Conservation (phyloP, 2,329 filamentous ascomycete species). For the Trichophyton rubrum region DNA sequence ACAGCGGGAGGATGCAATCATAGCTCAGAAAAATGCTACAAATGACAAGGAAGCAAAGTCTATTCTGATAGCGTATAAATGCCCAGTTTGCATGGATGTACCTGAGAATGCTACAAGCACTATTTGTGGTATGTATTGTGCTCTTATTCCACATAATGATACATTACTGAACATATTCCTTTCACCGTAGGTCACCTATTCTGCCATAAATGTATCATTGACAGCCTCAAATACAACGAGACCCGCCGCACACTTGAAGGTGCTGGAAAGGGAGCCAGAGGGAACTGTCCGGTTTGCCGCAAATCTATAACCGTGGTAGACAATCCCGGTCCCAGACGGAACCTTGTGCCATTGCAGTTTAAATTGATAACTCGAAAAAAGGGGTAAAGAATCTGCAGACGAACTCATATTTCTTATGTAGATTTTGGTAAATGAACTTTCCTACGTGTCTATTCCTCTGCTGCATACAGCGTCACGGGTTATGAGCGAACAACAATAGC, state of each 20-base stretch:
- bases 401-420: background rate
- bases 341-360: constrained; percentile 28
- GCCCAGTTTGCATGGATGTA: constrained; percentile 52
- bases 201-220: constrained; percentile 50
- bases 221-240: constrained; percentile 46
- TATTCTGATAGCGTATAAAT: constrained; percentile 40
- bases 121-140: constrained; percentile 42
- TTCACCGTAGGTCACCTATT: constrained; percentile 44
- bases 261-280: constrained; percentile 22
- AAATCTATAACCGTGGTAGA: constrained; percentile 30
- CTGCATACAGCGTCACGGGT: background rate
- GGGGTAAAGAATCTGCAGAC: background rate
- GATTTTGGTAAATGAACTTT: background rate
- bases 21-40: constrained; percentile 25
- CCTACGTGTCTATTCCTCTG: too few relatives aligned
- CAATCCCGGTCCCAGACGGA: constrained; percentile 22
- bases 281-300: constrained; percentile 35
- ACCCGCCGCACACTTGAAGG: constrained; percentile 32
- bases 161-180: background rate
- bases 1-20: constrained; percentile 41
- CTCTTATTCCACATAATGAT: background rate
- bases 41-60: constrained; percentile 22
- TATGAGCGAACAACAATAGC: background rate
- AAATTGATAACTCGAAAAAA: constrained; percentile 25
- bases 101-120: constrained; percentile 49